Conservation (phyloP, 106 monocot genomes). For the Phalaenopsis aphrodite region DNA sequence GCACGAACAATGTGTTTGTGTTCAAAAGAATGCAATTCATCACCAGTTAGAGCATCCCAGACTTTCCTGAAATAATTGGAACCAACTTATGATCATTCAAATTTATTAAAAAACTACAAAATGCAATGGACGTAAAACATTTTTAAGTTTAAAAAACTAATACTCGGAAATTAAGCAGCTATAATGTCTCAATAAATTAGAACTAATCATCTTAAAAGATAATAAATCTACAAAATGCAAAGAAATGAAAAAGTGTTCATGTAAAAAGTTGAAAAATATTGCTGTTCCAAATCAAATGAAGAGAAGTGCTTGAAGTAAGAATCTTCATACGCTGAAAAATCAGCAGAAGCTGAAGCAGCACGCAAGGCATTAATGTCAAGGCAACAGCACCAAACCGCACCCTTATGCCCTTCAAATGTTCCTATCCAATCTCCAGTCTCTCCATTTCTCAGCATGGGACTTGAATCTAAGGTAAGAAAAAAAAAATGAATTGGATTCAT, state of each 20-base stretch:
- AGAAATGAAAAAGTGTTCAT: too few relatives aligned
- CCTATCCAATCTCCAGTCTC: conserved; percentile 79
- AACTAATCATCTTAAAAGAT: too few relatives aligned
- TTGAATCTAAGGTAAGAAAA: conserved; percentile 1
- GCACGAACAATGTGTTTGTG: conserved; percentile 93
- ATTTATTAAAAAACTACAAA: background rate
- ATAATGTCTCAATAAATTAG: too few relatives aligned
- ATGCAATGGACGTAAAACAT: background rate
- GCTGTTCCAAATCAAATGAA: background rate
- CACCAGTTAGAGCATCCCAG: conserved; percentile 91
- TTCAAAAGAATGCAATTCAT: conserved; percentile 81
- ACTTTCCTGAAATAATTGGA: conserved; percentile 52
- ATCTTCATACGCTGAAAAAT: background rate
- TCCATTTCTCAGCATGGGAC: conserved; percentile 66
- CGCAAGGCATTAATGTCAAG: conserved; percentile 55
- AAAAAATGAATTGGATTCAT: background rate
- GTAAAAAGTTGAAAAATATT: too few relatives aligned
- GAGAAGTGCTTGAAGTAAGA: background rate
- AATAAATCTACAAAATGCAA: too few relatives aligned
- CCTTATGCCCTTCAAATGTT: conserved; percentile 68
- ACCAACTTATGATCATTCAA: background rate
- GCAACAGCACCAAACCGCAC: conserved; percentile 74
- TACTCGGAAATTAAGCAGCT: too few relatives aligned
- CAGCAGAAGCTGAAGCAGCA: conserved; percentile 59
- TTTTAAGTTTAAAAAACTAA: too few relatives aligned